Base-by-base conservation (phyloP, 495 filamentous ascomycete species). In the Tuber melanosporum region DNA sequence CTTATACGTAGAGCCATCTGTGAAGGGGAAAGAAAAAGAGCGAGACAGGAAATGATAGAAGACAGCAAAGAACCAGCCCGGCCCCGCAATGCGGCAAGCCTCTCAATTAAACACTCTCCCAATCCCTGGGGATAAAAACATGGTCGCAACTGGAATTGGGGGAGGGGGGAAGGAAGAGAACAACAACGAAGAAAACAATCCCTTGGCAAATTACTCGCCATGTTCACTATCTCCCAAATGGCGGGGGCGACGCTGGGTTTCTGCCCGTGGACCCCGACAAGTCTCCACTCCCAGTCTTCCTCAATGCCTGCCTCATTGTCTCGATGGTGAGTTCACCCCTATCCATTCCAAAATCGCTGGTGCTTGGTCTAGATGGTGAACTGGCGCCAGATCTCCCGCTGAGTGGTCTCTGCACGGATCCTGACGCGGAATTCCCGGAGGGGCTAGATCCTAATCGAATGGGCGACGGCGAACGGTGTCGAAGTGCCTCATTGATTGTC, bases 251-350 rank as follows among this genome's bases (percentile, higher is more conserved):
- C 32, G 75, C 42, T 10, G 76, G 75, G 52, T 78, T 73, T 47
- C 78, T 80, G 66, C 74, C 45, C 17, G 70, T 70, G 69, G 79
- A 80, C 71, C 78, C 78, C 6, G 78, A 80, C 79, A 97, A 84
- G 83, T 97, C 94, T 32, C 92, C 91, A 85, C 92, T 95, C 15
- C 89, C 92, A 6, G 93, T 95, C 85, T 92, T 90, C 84, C 91
- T 86, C 84, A 95, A 86, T 36, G 94, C 93, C 85, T 97, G 93
- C 71, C 90, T 87, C 94, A 97, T 95, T 14, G 94, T 97, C 86
- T 97, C 93, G 75, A 97, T 90, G 43, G 89, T 91, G 52, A 97
- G 84, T 78, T 96, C 94, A 0, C 92, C 91, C 43, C 86, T 88
- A 70, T 80, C 81, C 73, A 78, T 76, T 10, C 80, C 79, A 20